Percentiles rank a stretch among this genome's conserved stretches.
phyloP scores from a whole-genome alignment of 306 rosid species.

The Begonia masoniana region DNA sequence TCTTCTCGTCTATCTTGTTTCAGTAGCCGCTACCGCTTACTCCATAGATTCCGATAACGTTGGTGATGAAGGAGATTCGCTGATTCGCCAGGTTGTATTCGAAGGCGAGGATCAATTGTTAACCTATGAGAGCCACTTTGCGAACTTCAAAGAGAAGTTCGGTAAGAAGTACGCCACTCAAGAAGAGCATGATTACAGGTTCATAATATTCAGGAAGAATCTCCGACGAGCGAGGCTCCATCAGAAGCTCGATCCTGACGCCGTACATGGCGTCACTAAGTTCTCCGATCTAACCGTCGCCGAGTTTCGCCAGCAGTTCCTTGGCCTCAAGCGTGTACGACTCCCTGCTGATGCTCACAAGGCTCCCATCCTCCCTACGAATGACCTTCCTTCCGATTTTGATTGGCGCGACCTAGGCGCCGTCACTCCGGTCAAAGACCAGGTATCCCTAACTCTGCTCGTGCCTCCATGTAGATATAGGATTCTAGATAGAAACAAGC shows the following conservation, averaged over 20 bases:
- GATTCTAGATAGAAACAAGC: too few species aligned
- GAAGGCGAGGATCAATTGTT: constrained; percentile 35
- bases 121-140: constrained; percentile 60
- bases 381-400: constrained; percentile 54
- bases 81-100: constrained; percentile 64
- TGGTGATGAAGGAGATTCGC: constrained; percentile 26
- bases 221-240: constrained; percentile 56
- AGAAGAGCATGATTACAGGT: constrained; percentile 75
- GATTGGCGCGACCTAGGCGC: constrained; percentile 97
- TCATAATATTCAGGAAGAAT: constrained; percentile 60
- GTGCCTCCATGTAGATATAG: too few species aligned
- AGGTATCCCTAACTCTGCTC: constrained; percentile 19
- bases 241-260: constrained; percentile 71
- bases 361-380: constrained; percentile 84
- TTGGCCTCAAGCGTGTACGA: constrained; percentile 66
- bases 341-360: constrained; percentile 46
- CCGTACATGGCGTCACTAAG: constrained; percentile 75
- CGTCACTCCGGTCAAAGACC: constrained; percentile 64
- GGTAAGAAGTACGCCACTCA: constrained; percentile 39
- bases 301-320: constrained; percentile 54
- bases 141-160: constrained; percentile 50
- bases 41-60: constrained; percentile 3
- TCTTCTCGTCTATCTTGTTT: constrained; percentile 16
- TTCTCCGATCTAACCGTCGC: constrained; percentile 77
- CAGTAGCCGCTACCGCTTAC: constrained; percentile 17